These are phyloP conservation scores for Nothomitra cinnamomea DNA, from an alignment of 2,329 filamentous ascomycete species.

Conservation along the genomic window DNA sequence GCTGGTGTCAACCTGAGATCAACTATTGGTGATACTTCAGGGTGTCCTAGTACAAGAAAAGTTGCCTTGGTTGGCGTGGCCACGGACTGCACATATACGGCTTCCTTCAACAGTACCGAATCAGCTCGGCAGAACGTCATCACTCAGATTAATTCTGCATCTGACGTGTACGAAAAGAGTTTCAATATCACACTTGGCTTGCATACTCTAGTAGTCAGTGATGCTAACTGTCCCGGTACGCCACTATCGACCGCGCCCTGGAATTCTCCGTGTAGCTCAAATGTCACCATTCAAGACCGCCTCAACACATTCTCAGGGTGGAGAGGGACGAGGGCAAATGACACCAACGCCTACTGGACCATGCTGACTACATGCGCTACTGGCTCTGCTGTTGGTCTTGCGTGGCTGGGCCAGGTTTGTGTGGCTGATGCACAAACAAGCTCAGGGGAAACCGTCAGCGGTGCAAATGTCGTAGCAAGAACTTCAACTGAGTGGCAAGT, in stretches of 20 bases:
- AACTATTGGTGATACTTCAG: constrained; percentile 66
- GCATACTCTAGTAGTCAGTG: constrained; percentile 65
- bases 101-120: constrained; percentile 46
- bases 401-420: constrained; percentile 86
- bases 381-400: constrained; percentile 70
- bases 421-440: constrained; percentile 36
- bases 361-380: constrained; percentile 70
- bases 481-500: constrained; percentile 86
- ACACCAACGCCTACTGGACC: constrained; percentile 87
- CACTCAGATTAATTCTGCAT: constrained; percentile 68
- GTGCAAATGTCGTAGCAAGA: constrained; percentile 76
- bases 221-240: constrained; percentile 54
- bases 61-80: constrained; percentile 85
- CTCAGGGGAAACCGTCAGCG: constrained; percentile 52
- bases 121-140: constrained; percentile 63
- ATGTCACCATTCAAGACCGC: constrained; percentile 51
- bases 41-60: constrained; percentile 78
- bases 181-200: constrained; percentile 94
- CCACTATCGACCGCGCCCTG: constrained; percentile 53
- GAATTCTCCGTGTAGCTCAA: constrained; percentile 58
- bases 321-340: constrained; percentile 53
- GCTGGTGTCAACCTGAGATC: constrained; percentile 61
- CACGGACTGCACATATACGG: constrained; percentile 80
- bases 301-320: constrained; percentile 79
- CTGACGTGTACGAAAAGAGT: constrained; percentile 68